Evolutionary conservation across 225 moss, liverwort and hornwort species (phyloP).

Genomic region (Polytrichum commune): DNA sequence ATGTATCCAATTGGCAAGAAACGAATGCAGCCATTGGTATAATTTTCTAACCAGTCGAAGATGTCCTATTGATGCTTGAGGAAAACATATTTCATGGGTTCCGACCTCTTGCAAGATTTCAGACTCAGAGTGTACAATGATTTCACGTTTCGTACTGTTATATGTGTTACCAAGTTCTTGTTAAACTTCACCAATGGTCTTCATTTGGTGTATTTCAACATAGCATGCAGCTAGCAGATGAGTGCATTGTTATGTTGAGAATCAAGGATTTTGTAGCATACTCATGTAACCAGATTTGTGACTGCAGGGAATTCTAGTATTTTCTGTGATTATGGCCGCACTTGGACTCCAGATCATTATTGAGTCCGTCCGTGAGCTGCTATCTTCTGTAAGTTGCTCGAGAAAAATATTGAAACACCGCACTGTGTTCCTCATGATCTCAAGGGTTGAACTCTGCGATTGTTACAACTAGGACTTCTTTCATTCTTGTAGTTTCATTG

Average conservation of each 20-base stretch:
- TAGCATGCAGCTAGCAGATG: not conserved
- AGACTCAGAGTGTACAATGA: not conserved
- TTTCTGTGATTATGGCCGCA: constrained; percentile 56
- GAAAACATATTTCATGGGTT: not conserved
- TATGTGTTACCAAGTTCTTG: not conserved
- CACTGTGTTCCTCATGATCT: not conserved
- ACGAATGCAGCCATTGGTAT: constrained; percentile 65
- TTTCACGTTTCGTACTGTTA: not conserved
- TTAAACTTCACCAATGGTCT: not conserved
- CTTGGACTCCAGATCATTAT: constrained; percentile 44
- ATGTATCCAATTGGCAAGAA: constrained; percentile 64
- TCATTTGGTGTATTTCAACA: not conserved
- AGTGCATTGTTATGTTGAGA: not conserved
- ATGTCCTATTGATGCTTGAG: not conserved
- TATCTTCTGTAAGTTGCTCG: constrained; percentile 26
- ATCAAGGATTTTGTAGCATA: not conserved
- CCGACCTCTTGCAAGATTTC: too few species aligned
- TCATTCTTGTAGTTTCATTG: too few species aligned
- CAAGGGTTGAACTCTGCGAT: not conserved
- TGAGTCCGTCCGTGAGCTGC: constrained; percentile 35
- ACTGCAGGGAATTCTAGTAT: constrained; percentile 55
- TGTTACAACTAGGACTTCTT: not conserved
- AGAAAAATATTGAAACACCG: not conserved
- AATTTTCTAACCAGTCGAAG: constrained; percentile 12
- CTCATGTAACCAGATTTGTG: not conserved